phyloP scores from a whole-genome alignment of 2,329 filamentous ascomycete species.

The Didymella glomerata region DNA sequence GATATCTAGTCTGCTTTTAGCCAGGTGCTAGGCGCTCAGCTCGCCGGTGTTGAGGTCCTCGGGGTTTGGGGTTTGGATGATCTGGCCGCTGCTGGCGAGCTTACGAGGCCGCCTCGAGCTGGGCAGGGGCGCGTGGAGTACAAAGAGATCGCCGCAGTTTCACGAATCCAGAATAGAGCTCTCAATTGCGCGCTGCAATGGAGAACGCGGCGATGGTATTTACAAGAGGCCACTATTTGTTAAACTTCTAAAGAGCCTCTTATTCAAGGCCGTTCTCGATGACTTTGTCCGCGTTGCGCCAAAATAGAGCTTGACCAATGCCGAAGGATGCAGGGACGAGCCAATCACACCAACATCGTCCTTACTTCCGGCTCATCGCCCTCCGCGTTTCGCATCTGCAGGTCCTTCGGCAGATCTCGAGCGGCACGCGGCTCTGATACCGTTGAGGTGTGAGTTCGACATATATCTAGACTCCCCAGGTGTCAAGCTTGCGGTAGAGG shows the following conservation, averaged over 20 bases:
- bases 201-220: background rate
- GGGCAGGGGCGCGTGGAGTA: constrained; percentile 15
- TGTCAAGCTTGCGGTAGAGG: constrained; percentile 23
- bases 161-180: background rate
- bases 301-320: constrained; percentile 19
- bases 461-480: constrained; percentile 32
- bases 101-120: constrained; percentile 34
- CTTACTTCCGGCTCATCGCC: constrained; percentile 16
- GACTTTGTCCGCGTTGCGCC: constrained; percentile 24
- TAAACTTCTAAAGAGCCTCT: constrained; percentile 1
- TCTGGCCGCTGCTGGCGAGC: constrained; percentile 46
- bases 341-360: constrained; percentile 32
- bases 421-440: constrained; percentile 31
- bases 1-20: constrained; percentile 6
- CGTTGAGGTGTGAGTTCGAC: constrained; percentile 30
- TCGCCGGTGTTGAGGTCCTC: constrained; percentile 17
- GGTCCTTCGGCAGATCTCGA: constrained; percentile 25
- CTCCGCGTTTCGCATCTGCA: constrained; percentile 39
- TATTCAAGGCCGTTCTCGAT: constrained; percentile 18
- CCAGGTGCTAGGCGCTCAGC: constrained; percentile 18
- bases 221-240: background rate
- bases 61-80: constrained; percentile 32
- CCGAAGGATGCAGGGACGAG: constrained; percentile 13
- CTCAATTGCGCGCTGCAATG: constrained; percentile 1
- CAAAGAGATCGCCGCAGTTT: constrained; percentile 10